Base-by-base conservation (phyloP, 352 stramenopile species). In the Phytophthora ramorum region DNA sequence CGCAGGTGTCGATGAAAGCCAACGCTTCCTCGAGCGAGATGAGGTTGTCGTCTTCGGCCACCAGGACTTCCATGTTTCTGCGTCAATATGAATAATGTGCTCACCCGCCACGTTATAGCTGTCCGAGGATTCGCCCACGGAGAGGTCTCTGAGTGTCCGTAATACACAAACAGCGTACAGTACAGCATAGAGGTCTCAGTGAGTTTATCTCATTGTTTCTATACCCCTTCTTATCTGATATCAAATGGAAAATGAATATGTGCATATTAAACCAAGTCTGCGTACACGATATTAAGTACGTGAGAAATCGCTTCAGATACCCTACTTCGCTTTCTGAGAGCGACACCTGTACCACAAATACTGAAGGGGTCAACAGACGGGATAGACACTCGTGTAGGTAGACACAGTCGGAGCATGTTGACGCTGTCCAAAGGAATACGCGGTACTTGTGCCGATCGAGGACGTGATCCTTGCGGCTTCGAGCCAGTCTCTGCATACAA, bases 1-100 rank as follows among this genome's bases (percentile, higher is more conserved):
- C 70, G 26, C 28, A 68, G 38, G 41, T 26, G 38, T 78, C 65
- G 38, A 78, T 66, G 41, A 78, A 72, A 22, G 70, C 60, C 7
- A 75, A 40, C 7, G 62, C 56, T 44, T 75, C 62, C 17, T 75
- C 62, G 2, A 78, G 57, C 26, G 70, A 65, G 24, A 68, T 56
- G 35, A 66, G 22, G 30, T 47, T 43, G 19, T 72, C 70, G 26
- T 66, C 70, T 20, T 72, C 65, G 1, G 54, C 46, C 24, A 71
- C 37, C 5, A 76, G n/a, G 19, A 73, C 16, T 8, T 67, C 47
- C 69, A 76, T 73, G 12, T 34, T 41, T 43, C 7, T 56, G 17
- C 9, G 52, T 63, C 51, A 69, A 28, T 44, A 57, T 58, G 52
- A 63, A 58, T 32, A 63, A 63, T 63, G 51, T 7, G 10, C 41